Evolutionary conservation across 345 rosid genomes (phyloP), one percentile per base, ranked within the genome.

Genomic region (Acer negundo): DNA sequence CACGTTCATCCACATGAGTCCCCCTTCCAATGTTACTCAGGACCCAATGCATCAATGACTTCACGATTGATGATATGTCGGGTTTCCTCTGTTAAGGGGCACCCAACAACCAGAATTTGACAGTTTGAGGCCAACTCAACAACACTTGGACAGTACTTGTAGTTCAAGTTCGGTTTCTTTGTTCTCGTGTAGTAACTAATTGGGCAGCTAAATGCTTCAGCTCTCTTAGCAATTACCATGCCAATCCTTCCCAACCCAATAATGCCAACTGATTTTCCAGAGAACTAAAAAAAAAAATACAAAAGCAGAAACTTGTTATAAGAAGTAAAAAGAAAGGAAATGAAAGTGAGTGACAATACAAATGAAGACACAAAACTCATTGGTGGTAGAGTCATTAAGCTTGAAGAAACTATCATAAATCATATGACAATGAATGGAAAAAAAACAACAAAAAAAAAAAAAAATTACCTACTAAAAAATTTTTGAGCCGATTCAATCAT

Each of bases 221-320:
- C 93, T 84, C 97, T 89, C 87, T 82, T 85, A 1, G 93, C 92
- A 46, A 88, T 79, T 58, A 93, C 94, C 56, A 83, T 69, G 68
- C 97, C 94, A 42, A 90, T 92, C 83, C 94, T 87, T 31, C 94
- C 97, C 68, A 90, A 68, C 64, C 94, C 93, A 55, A 90, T 79
- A 66, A 90, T 90, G 53, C 97, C 93, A 70, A 90, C 91, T 6
- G 83, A 74, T 28, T 28, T 28, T 28, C 31, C 3, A 28, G 31
- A 2, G 31, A 28, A 28, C 31, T 28, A 28, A 28, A 28, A 28
- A 1, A 28, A 28, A 28, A 2, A 28, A 28, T 28, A 28, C 31
- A 28, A 28, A 28, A 28, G 31, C 31, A 28, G 31, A 28, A 28
- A 28, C 31, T 28, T 28, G 31, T 28, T 28, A 28, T 28, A 28